Evolutionary conservation across 306 rosid genomes (phyloP), one percentile per base, ranked within the genome.

Genomic region (Dicorynia guianensis): DNA sequence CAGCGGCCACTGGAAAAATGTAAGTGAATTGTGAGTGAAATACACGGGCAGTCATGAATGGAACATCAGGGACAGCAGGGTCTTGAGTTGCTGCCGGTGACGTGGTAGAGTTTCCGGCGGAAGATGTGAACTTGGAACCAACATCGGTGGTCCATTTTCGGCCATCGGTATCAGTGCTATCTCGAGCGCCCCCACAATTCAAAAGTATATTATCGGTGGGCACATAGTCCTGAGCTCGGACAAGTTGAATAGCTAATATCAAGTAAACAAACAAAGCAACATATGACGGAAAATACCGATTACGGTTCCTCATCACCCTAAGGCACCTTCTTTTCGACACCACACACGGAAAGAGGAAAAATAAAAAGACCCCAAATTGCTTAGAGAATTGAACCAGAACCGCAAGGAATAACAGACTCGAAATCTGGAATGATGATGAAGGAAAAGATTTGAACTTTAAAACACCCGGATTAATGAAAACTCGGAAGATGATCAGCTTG

Each of bases 31-130:
- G 63, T 0, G 88, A 82, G 11, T 0, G 80, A 10, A 88, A 92
- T 39, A 96, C 84, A 8, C 98, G 75, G 4, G 97, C 92, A 0
- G 88, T 85, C 99, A 85, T 87, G 77, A 19, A 92, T 0, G 99
- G 98, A 39, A 86, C 81, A 3, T 72, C 57, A 18, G 94, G 77
- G 15, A 95, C 96, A 0, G 98, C 63, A 35, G 99, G 93, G 80
- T 89, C 87, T 57, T 92, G 99, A 42, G 82, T 79, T 3, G 96
- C 81, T 0, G 96, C 93, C 5, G 5, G 4, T 0, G 93, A 76
- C 1, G 66, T 18, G 13, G 10, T 57, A 70, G 97, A 86, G 18
- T 76, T 83, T 0, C 47, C 82, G 0, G 47, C 35, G 0, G 85
- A 79, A 1, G 89, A 78, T 30, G 63, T 75, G 57, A 85, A 87